Percentiles rank a stretch among this genome's conserved stretches.
phyloP scores from a whole-genome alignment of 306 rosid species.

The Trifolium pratense region DNA sequence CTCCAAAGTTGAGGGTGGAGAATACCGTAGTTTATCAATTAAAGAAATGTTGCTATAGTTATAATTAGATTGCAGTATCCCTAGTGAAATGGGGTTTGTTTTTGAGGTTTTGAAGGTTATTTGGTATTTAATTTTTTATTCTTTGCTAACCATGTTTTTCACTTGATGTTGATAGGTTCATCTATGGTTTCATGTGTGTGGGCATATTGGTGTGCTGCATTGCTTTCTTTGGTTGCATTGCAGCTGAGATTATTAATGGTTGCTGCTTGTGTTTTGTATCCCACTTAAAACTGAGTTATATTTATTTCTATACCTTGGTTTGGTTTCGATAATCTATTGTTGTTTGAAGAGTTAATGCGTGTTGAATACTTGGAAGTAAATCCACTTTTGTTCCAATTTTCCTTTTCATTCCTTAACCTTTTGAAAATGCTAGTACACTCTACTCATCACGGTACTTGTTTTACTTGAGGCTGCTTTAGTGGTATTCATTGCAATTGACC shows the following conservation, averaged over 20 bases:
- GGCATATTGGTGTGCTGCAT: conserved; percentile 73
- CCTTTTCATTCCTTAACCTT: conserved; percentile 55
- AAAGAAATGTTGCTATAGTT: neutral
- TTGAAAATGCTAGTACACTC: conserved; percentile 63
- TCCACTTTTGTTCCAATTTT: neutral
- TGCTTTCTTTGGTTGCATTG: conserved; percentile 82
- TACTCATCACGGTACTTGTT: conserved; percentile 57
- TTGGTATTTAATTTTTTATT: conserved; percentile 21
- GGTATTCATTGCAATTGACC: conserved; percentile 79
- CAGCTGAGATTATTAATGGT: conserved; percentile 82
- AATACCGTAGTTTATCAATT: neutral
- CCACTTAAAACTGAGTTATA: conserved; percentile 35
- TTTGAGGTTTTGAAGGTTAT: conserved; percentile 17
- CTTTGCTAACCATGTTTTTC: neutral
- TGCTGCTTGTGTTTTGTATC: conserved; percentile 99
- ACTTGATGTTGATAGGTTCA: conserved; percentile 73
- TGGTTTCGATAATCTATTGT: conserved; percentile 34
- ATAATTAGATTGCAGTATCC: conserved; percentile 10
- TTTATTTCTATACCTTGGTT: conserved; percentile 22
- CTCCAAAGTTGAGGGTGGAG: neutral
- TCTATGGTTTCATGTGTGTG: conserved; percentile 83
- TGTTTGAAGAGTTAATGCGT: conserved; percentile 14
- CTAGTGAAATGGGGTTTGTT: conserved; percentile 23
- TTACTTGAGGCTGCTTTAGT: conserved; percentile 78
- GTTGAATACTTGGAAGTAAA: conserved; percentile 21